Percentiles rank a stretch among this genome's conserved stretches.
phyloP scores from a whole-genome alignment of 176 grass and related monocot genomes.

The Rhynchospora tenuis region DNA sequence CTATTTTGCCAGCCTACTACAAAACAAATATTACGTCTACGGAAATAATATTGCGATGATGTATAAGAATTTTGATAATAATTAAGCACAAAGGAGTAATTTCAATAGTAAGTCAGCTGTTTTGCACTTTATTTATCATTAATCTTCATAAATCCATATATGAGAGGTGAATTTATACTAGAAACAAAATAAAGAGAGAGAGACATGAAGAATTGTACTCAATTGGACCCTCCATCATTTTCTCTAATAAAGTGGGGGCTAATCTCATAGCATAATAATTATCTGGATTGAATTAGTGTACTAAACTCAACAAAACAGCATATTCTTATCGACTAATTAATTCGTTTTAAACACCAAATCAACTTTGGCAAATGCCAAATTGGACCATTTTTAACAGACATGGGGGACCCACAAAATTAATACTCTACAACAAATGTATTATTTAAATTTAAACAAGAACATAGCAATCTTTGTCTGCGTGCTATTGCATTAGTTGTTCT shows the following conservation, averaged over 20 bases:
- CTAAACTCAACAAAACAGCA: neutral
- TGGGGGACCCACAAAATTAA: conserved; percentile 7
- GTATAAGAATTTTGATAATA: neutral
- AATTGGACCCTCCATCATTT: neutral
- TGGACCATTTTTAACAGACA: conserved; percentile 8
- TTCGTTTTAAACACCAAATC: neutral
- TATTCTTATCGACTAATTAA: neutral
- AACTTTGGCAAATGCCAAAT: conserved; percentile 8
- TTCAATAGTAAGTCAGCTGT: too few relatives aligned
- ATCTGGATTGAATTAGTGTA: neutral
- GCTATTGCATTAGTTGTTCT: conserved; percentile 16
- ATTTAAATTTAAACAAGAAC: neutral
- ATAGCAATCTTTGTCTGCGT: conserved; percentile 22
- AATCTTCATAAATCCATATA: too few relatives aligned
- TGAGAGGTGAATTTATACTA: neutral
- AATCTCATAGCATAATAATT: neutral
- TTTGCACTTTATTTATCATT: neutral
- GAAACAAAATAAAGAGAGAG: neutral
- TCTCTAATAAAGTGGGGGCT: neutral
- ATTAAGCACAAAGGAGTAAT: neutral
- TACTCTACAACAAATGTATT: neutral
- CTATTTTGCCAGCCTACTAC: neutral
- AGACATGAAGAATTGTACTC: neutral
- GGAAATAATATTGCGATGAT: neutral
- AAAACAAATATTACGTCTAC: neutral